phyloP scores from a whole-genome alignment of 306 rosid species.

The Macrotyloma uniflorum region DNA sequence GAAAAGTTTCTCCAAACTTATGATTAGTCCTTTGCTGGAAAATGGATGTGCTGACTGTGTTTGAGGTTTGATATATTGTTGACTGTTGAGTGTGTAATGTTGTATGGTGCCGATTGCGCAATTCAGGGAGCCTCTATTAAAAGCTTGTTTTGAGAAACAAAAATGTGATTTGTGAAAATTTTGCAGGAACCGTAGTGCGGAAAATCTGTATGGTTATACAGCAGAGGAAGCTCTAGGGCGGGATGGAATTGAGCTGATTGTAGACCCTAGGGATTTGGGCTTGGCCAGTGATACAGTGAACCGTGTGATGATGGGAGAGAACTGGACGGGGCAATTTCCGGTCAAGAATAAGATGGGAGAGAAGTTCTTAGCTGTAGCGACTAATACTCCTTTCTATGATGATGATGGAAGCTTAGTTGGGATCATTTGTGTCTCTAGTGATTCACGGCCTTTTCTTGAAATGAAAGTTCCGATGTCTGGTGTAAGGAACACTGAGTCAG shows the following conservation, averaged over 20 bases:
- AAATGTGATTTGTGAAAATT: conserved; percentile 15
- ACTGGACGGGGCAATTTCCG: conserved; percentile 91
- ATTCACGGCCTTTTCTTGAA: conserved; percentile 73
- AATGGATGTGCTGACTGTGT: conserved; percentile 2
- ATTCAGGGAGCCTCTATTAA: conserved; percentile 10
- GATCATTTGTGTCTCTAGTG: conserved; percentile 72
- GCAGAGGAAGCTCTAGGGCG: conserved; percentile 83
- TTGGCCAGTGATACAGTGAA: conserved; percentile 57
- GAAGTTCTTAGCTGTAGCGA: conserved; percentile 56
- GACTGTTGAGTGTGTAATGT: conserved; percentile 21
- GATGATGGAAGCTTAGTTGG: conserved; percentile 78
- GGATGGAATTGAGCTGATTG: conserved; percentile 65
- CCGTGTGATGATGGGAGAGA: conserved; percentile 76
- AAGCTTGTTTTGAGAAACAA: background rate
- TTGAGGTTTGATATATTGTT: conserved; percentile 9
- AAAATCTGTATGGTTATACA: conserved; percentile 78
- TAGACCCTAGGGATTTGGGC: conserved; percentile 61
- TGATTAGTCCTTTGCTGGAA: background rate
- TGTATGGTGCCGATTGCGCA: conserved; percentile 21
- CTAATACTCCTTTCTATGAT: conserved; percentile 83
- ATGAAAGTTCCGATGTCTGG: conserved; percentile 46
- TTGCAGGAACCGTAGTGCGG: conserved; percentile 94
- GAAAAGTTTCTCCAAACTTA: background rate
- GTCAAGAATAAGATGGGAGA: conserved; percentile 79
- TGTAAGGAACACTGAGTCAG: conserved; percentile 44